phyloP scores from a whole-genome alignment of 1,139 yeast species.

The Diutina ranongensis region DNA sequence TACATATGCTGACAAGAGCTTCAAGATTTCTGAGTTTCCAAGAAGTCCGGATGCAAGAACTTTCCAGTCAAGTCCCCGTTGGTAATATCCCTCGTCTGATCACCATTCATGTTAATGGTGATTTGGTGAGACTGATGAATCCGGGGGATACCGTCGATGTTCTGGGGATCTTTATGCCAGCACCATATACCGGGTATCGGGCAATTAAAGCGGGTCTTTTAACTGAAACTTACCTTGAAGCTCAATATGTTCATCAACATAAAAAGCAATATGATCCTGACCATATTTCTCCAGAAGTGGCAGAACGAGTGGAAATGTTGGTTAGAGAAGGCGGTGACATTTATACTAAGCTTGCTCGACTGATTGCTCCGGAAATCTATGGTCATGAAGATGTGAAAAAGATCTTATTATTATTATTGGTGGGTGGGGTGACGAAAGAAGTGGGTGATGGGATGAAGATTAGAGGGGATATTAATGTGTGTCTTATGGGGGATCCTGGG shows the following conservation, averaged over 20 bases:
- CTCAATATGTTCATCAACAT: constrained; percentile 77
- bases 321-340: constrained; percentile 43
- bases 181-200: constrained; percentile 91
- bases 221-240: constrained; percentile 89
- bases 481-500: constrained; percentile 99
- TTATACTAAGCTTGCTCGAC: constrained; percentile 69
- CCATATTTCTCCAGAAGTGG: constrained; percentile 46
- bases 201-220: constrained; percentile 87
- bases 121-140: constrained; percentile 70
- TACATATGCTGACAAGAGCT: constrained; percentile 90
- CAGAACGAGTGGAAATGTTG: constrained; percentile 42
- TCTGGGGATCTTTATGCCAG: constrained; percentile 84
- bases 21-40: constrained; percentile 92
- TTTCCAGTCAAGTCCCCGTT: constrained; percentile 93
- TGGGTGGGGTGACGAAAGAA: constrained; percentile 93
- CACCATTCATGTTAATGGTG: constrained; percentile 80
- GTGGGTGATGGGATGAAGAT: constrained; percentile 95
- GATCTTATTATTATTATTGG: constrained; percentile 68
- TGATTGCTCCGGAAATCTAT: constrained; percentile 96
- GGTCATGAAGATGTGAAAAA: constrained; percentile 93
- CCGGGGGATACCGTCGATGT: constrained; percentile 96
- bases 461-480: constrained; percentile 93
- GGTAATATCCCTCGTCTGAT: constrained; percentile 93
- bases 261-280: constrained; percentile 74
- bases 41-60: constrained; percentile 88